phyloP scores from a whole-genome alignment of 2,329 filamentous ascomycete genomes.

The Teratosphaeria zuluensis region DNA sequence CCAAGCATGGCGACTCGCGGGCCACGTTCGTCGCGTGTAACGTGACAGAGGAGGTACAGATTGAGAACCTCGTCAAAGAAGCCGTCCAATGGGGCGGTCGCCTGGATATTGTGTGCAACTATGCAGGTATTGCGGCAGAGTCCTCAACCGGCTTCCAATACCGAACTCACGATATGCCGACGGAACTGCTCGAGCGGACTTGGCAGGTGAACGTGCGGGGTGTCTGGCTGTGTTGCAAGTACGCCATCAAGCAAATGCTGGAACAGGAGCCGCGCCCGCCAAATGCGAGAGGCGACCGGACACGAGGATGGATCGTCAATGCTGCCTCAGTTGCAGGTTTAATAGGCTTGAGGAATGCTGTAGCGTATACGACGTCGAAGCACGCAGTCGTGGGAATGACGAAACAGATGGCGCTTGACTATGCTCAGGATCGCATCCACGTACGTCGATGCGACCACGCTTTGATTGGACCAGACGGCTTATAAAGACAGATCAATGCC shows the following conservation, averaged over 20 bases:
- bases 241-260: slow-evolving; percentile 31
- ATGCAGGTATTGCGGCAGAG: slow-evolving; percentile 13
- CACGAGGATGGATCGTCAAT: slow-evolving; percentile 43
- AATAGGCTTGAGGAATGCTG: slow-evolving; percentile 3
- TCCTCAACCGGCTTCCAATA: slow-evolving; percentile 1
- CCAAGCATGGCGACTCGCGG: slow-evolving; percentile 12
- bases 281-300: slow-evolving; percentile 28
- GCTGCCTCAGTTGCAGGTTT: slow-evolving; percentile 36
- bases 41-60: slow-evolving; percentile 15
- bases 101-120: slow-evolving; percentile 19
- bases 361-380: slow-evolving; percentile 10
- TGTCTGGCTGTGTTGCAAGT: slow-evolving; percentile 35
- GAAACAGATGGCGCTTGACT: slow-evolving; percentile 18
- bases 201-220: slow-evolving; percentile 29
- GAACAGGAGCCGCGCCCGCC: slow-evolving; percentile 25
- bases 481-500: slow-evolving; percentile 3
- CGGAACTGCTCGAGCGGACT: slow-evolving; percentile 15
- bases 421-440: slow-evolving; percentile 17
- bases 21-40: slow-evolving; percentile 17
- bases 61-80: slow-evolving; percentile 13
- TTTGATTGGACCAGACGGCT: slow-evolving; percentile 2
- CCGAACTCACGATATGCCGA: slow-evolving; percentile 11
- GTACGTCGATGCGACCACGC: slow-evolving; percentile 4
- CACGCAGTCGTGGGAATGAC: slow-evolving; percentile 21
- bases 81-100: slow-evolving; percentile 18